Conservation (phyloP, 495 filamentous ascomycete species). For the Aspergillus egyptiacus region DNA sequence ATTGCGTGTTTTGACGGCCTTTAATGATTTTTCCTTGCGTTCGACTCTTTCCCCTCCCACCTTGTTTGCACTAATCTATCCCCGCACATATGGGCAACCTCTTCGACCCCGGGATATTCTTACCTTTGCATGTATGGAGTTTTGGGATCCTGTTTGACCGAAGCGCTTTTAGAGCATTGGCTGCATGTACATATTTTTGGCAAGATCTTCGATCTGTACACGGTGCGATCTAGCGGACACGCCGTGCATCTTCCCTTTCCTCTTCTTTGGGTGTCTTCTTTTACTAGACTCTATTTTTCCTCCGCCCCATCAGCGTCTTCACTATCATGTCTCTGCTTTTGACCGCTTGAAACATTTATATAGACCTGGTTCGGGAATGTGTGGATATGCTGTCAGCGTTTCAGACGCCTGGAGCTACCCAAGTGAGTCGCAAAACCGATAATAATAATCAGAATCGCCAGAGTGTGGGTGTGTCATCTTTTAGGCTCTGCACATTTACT, state of each 20-base stretch:
- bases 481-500: too few species aligned
- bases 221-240: constrained; percentile 13
- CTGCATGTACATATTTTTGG: constrained; percentile 25
- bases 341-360: constrained; percentile 6
- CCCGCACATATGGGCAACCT: not conserved
- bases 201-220: constrained; percentile 18
- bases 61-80: constrained; percentile 1
- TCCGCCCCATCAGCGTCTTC: constrained; percentile 1
- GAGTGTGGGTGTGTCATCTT: too few species aligned
- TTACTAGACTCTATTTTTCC: constrained; percentile 11
- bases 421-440: constrained; percentile 12
- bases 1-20: constrained; percentile 16
- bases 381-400: constrained; percentile 11
- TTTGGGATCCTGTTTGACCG: constrained; percentile 15
- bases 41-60: constrained; percentile 6
- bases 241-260: constrained; percentile 11
- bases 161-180: constrained; percentile 20
- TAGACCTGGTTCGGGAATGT: constrained; percentile 17
- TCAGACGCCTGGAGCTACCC: constrained; percentile 22
- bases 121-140: constrained; percentile 25
- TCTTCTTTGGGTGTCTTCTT: constrained; percentile 18
- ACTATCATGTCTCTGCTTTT: constrained; percentile 13
- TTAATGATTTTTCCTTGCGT: constrained; percentile 16
- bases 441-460: not conserved
- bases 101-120: constrained; percentile 2